These are phyloP conservation scores for Heliamphora pulchella DNA, from an alignment of 179 eudicot genomes.

Conservation along the genomic window DNA sequence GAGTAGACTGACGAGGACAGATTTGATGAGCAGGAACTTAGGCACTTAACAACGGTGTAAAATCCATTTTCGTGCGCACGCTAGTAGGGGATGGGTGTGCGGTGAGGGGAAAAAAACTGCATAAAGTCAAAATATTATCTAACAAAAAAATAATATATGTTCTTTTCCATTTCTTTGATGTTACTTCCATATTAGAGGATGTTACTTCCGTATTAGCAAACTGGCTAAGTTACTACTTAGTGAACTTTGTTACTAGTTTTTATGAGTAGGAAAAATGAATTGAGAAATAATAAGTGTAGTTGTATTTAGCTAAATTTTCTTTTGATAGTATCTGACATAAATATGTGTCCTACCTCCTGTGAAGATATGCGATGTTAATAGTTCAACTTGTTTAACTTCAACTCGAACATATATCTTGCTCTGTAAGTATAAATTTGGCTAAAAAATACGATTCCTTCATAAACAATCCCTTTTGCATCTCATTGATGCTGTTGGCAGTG, in stretches of 20 bases:
- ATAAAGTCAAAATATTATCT: no score
- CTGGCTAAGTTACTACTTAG: background rate
- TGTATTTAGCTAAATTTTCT: background rate
- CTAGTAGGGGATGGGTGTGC: no score
- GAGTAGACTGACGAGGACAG: background rate
- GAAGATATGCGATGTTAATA: background rate
- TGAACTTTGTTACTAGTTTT: background rate
- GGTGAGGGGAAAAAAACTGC: no score
- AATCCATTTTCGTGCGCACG: no score
- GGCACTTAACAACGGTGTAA: no score
- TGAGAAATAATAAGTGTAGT: background rate
- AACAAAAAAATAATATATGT: no score
- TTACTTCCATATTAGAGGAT: no score
- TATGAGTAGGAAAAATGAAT: background rate
- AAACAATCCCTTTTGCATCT: background rate
- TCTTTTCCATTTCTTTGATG: no score
- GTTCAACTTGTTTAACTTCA: background rate
- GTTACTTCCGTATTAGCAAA: no score
- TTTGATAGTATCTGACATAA: background rate
- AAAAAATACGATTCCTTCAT: background rate
- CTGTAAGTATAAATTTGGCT: background rate
- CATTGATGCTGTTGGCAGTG: conserved; percentile 1
- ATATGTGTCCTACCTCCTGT: background rate
- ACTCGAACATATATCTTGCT: background rate
- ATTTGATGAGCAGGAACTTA: no score